Evolutionary conservation across 768 basidiomycete species (phyloP), one percentile per base, ranked within the genome.

Genomic region (Lentinula guzmanii): DNA sequence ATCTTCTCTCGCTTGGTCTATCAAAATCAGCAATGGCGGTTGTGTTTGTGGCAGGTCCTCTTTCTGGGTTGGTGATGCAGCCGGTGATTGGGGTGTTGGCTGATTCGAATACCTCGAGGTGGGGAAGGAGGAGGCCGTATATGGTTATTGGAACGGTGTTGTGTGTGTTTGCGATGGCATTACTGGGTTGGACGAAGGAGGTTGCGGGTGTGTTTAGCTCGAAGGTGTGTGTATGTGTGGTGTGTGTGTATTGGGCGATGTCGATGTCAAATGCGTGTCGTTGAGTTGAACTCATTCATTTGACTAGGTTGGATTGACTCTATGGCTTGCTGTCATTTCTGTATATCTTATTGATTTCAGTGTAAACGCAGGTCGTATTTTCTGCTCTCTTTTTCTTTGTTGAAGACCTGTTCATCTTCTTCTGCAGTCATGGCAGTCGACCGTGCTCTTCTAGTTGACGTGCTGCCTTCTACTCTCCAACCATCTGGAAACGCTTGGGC

Each of bases 401-500:
- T 13, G 1, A 34, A 35, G 16, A 21, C 16, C 16, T 62, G 4
- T 15, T 35, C 16, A 31, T 21, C 24, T 21, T 41, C 1, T 31
- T 39, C 24, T 34, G 16, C 66, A 89, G 93, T 95, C 2, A 90
- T 90, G 77, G 92, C 94, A 0, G 85, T 93, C 18, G 93, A 97
- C 70, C 90, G 95, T 52, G 92, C 95, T 0, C 81, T 97, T 9
- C 77, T 98, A 7, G 92, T 98, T 0, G 95, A 98, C 69, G 90
- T 83, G 0, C 72, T 96, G 4, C 88, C 93, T 0, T 76, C 89
- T 0, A 70, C 81, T 1, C 77, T 84, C 28, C 95, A 98, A 71
- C 86, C 94, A 5, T 77, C 82, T 8, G 95, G 91, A 0, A 97
- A 95, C 69, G 95, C 95, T 0, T 98, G 95, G 95, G 95, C 93